These are phyloP conservation scores for Hypoxylon sp. DNA, from an alignment of 2,329 filamentous ascomycete genomes.

Conservation along the genomic window DNA sequence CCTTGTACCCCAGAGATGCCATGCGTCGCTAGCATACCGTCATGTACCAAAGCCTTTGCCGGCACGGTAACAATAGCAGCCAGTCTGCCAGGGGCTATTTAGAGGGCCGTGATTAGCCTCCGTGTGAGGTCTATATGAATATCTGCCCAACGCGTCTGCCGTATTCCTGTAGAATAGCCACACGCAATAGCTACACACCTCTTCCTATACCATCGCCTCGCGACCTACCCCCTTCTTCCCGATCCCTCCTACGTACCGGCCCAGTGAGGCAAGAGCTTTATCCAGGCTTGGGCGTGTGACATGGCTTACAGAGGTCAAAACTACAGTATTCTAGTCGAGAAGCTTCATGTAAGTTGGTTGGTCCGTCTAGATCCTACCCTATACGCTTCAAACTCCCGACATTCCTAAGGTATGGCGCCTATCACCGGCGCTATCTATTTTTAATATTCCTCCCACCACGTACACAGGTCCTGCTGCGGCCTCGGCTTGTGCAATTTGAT, in stretches of 20 bases:
- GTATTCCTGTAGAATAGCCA: slow-evolving; percentile 14
- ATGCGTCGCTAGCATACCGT: slow-evolving; percentile 9
- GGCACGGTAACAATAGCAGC: slow-evolving; percentile 13
- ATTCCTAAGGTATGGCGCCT: slow-evolving; percentile 21
- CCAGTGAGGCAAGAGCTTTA: slow-evolving; percentile 24
- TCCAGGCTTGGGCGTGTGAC: slow-evolving; percentile 38
- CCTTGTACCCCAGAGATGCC: slow-evolving; percentile 1
- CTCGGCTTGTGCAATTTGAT: slow-evolving; percentile 2
- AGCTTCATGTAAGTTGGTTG: slow-evolving; percentile 40
- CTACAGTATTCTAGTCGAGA: slow-evolving; percentile 36
- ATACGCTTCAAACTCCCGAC: slow-evolving; percentile 12
- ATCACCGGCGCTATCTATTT: slow-evolving; percentile 25
- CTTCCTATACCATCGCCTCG: slow-evolving; percentile 15
- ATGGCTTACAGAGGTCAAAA: slow-evolving; percentile 37
- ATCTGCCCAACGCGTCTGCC: slow-evolving; percentile 17
- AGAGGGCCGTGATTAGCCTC: slow-evolving; percentile 5
- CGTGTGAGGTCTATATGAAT: slow-evolving; percentile 3
- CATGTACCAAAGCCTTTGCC: slow-evolving; percentile 4
- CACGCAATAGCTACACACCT: slow-evolving; percentile 18
- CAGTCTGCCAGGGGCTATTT: slow-evolving; percentile 12
- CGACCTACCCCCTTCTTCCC: slow-evolving; percentile 11
- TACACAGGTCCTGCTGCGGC: slow-evolving; percentile 7
- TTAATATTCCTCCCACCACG: slow-evolving; percentile 12
- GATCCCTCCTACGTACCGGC: slow-evolving; percentile 12
- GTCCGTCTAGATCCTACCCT: slow-evolving; percentile 22